Conservation (phyloP, 2,329 filamentous ascomycete species). For the Exophiala mesophila region DNA sequence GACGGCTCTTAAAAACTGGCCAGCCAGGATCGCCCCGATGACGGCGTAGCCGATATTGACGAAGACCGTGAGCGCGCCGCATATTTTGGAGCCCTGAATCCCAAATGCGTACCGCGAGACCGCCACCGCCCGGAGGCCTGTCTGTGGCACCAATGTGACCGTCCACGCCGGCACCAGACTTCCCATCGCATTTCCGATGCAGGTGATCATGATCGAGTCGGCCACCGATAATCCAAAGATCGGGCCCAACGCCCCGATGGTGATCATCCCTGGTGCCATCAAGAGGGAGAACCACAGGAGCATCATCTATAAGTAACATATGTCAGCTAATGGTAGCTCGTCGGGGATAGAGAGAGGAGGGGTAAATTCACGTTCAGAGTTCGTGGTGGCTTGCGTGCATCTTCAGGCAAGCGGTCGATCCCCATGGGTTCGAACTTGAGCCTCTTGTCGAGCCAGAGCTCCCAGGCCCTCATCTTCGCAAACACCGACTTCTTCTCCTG, state of each 20-base stretch:
- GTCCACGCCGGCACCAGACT: slow-evolving; percentile 6
- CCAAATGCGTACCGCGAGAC: slow-evolving; percentile 42
- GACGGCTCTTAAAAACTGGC: slow-evolving; percentile 29
- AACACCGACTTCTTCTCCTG: too few relatives aligned
- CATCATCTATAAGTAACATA: slow-evolving; percentile 9
- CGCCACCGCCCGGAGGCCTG: slow-evolving; percentile 25
- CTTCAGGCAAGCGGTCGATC: slow-evolving; percentile 3
- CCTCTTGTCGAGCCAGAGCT: slow-evolving; percentile 3
- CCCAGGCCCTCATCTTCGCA: slow-evolving; percentile 2
- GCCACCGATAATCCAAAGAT: slow-evolving; percentile 24
- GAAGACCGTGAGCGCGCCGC: slow-evolving; percentile 25
- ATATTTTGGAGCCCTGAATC: slow-evolving; percentile 25
- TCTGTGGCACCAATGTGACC: slow-evolving; percentile 5
- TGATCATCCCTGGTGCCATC: slow-evolving; percentile 15
- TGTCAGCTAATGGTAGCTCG: neutral
- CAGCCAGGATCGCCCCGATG: slow-evolving; percentile 30
- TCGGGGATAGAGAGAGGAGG: neutral
- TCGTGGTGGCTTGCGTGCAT: slow-evolving; percentile 3
- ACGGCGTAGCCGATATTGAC: slow-evolving; percentile 25
- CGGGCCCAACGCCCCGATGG: slow-evolving; percentile 23
- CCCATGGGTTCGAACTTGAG: slow-evolving; percentile 4
- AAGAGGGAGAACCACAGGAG: slow-evolving; percentile 27
- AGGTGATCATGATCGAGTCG: slow-evolving; percentile 17
- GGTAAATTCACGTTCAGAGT: too few relatives aligned
- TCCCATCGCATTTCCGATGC: slow-evolving; percentile 20